Percentiles rank a stretch among this genome's conserved stretches.
Evolutionary conservation across 345 rosid species (phyloP).

Genomic region (Rhodomyrtus tomentosa): DNA sequence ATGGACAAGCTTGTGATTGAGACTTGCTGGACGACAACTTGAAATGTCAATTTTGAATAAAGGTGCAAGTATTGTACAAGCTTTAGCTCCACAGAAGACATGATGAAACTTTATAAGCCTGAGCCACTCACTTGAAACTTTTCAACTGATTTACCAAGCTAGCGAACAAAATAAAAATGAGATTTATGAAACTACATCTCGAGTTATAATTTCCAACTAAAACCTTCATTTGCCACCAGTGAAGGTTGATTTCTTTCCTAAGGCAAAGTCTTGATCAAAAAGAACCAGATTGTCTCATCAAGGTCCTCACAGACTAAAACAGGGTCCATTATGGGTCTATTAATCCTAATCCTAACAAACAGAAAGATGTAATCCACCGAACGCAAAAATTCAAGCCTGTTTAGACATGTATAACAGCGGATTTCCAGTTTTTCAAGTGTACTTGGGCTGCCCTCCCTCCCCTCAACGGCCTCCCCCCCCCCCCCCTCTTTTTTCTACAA

Average conservation of each 20-base stretch:
- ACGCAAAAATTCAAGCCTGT: neutral
- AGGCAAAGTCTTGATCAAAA: neutral
- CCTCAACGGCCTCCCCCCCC: too few species aligned
- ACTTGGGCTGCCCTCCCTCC: too few species aligned
- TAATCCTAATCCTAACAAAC: neutral
- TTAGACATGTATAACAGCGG: neutral
- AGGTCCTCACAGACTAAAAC: neutral
- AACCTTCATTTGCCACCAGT: neutral
- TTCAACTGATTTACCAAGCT: neutral
- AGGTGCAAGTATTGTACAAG: too few species aligned
- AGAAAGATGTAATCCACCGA: neutral
- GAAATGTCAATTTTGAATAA: neutral
- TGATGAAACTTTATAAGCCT: neutral
- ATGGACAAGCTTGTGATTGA: neutral
- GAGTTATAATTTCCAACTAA: neutral
- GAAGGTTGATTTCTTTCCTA: neutral
- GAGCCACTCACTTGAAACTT: neutral
- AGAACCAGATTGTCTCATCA: neutral
- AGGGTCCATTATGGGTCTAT: neutral
- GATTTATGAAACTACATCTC: neutral
- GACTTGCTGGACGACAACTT: neutral
- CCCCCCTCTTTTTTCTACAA: too few species aligned
- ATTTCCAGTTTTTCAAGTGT: neutral
- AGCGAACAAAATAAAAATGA: neutral
- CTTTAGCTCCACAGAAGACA: too few species aligned